phyloP scores from a whole-genome alignment of 805 yeast species.

The Komagataella pseudopastoris region DNA sequence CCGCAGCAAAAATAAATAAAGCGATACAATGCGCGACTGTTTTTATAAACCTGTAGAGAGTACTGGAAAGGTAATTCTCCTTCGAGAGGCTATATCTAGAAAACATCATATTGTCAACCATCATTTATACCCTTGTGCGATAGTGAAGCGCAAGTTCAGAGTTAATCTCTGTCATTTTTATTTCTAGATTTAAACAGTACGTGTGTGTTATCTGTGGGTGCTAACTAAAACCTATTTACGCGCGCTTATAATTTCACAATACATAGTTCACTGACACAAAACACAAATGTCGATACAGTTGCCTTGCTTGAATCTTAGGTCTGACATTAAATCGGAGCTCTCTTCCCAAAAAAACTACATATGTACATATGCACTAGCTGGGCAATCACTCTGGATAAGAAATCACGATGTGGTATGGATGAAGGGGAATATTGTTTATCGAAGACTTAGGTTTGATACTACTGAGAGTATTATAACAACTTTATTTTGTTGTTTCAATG shows the following conservation, averaged over 20 bases:
- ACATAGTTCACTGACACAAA: background rate
- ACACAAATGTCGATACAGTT: background rate
- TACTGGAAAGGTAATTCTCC: no score
- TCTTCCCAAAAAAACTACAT: background rate
- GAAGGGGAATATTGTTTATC: conserved; percentile 32
- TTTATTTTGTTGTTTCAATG: conserved; percentile 40
- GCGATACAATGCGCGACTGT: no score
- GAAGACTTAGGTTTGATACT: conserved; percentile 31
- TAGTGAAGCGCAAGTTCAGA: no score
- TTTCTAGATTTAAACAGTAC: background rate
- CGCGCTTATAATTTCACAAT: background rate
- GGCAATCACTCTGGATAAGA: conserved; percentile 12
- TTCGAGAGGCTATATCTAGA: no score
- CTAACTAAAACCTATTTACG: no score
- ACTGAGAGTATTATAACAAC: conserved; percentile 39
- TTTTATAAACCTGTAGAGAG: no score
- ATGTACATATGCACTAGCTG: conserved; percentile 5
- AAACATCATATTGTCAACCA: no score
- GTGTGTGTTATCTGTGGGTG: background rate
- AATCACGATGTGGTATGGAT: conserved; percentile 29
- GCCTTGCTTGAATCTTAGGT: background rate
- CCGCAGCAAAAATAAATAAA: no score
- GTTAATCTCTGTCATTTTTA: no score
- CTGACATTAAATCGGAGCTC: background rate
- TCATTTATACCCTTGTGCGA: no score